Conservation (phyloP, 2,329 filamentous ascomycete species). For the Aureobasidium sp. region DNA sequence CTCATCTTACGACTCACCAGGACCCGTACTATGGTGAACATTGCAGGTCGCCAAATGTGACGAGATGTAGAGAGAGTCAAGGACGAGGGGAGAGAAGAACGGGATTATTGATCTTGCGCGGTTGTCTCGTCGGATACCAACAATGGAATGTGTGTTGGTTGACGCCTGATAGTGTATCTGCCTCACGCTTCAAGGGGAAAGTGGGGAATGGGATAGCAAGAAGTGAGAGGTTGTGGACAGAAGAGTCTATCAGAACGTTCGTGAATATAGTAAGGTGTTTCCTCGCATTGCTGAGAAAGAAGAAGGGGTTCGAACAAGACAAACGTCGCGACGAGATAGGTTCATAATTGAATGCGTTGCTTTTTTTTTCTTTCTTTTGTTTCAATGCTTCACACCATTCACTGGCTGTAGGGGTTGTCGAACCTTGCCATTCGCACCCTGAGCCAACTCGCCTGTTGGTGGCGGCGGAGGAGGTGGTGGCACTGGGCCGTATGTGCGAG, state of each 20-base stretch:
- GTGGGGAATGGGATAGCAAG: slow-evolving; percentile 2
- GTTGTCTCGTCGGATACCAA: slow-evolving; percentile 19
- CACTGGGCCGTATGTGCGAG: slow-evolving; percentile 37
- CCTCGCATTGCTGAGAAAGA: not conserved
- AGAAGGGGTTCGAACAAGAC: slow-evolving; percentile 5
- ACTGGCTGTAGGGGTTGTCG: slow-evolving; percentile 20
- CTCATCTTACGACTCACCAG: not conserved
- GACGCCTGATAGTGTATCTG: slow-evolving; percentile 29
- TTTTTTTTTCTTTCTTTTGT: slow-evolving; percentile 21
- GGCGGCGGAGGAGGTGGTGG: slow-evolving; percentile 46
- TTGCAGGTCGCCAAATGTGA: not conserved
- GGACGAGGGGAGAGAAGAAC: slow-evolving; percentile 16
- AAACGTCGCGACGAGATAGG: slow-evolving; percentile 11
- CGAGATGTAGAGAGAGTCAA: not conserved
- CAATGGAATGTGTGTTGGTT: slow-evolving; percentile 21
- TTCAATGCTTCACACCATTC: slow-evolving; percentile 26
- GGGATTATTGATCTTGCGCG: slow-evolving; percentile 13
- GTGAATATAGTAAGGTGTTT: not conserved
- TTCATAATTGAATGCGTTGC: slow-evolving; percentile 5
- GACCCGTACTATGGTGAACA: not conserved
- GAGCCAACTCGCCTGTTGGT: slow-evolving; percentile 2
- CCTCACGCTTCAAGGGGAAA: slow-evolving; percentile 20
- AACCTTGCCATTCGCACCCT: not conserved
- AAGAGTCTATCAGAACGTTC: not conserved
- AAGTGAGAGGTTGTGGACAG: slow-evolving; percentile 7